Percentiles rank a stretch among this genome's conserved stretches.
Evolutionary conservation across 352 stramenopile species (phyloP).

Genomic region (Peronospora belbahrii): DNA sequence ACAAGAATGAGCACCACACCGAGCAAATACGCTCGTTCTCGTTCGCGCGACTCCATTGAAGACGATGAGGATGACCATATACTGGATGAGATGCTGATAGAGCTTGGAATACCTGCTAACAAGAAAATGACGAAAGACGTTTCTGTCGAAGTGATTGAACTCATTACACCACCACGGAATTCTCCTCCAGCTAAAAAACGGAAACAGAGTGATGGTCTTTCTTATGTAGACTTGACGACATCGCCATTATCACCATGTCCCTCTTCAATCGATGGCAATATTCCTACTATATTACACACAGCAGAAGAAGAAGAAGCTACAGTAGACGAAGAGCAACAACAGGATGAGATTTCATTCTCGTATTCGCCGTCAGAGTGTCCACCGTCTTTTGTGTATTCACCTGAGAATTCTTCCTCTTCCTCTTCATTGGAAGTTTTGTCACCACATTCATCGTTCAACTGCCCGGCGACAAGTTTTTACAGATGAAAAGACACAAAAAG

Average conservation of each 20-base stretch:
- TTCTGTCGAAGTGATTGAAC: conserved; percentile 32
- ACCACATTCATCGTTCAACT: not conserved
- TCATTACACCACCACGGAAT: conserved; percentile 30
- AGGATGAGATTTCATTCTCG: conserved; percentile 10
- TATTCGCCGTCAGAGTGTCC: conserved; percentile 16
- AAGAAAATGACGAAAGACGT: not conserved
- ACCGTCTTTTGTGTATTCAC: conserved; percentile 9
- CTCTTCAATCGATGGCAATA: conserved; percentile 5
- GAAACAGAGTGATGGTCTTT: conserved; percentile 8
- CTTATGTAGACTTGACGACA: conserved; percentile 42
- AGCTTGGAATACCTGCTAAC: conserved; percentile 24
- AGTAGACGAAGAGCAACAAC: conserved; percentile 1
- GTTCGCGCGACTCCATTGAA: conserved; percentile 15
- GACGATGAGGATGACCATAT: conserved; percentile 19
- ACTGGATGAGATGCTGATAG: conserved; percentile 27
- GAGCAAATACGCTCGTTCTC: not conserved
- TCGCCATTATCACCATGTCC: conserved; percentile 10
- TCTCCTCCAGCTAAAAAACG: conserved; percentile 5
- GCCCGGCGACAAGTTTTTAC: conserved; percentile 3
- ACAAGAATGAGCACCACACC: not conserved
- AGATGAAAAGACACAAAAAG: conserved; percentile 4
- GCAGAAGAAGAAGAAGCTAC: not conserved
- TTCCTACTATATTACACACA: not conserved
- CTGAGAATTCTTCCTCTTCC: not conserved
- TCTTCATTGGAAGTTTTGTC: conserved; percentile 10